These are phyloP conservation scores for Barnettozyma sucrosica DNA, from an alignment of 805 yeast genomes.

Conservation along the genomic window DNA sequence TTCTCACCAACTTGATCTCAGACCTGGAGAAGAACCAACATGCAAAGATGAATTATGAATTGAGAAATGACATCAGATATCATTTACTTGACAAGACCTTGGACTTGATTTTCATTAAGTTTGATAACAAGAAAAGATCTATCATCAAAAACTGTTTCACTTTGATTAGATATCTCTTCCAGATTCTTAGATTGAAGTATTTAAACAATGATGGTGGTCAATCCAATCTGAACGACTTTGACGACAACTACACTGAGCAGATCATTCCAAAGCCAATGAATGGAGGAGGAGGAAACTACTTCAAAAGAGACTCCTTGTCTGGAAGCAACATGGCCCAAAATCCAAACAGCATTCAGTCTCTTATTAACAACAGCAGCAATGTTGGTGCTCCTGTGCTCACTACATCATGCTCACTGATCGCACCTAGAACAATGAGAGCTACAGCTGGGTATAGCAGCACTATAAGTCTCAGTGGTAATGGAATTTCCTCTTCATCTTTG, in stretches of 20 bases:
- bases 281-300: conserved; percentile 13
- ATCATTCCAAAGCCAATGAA: conserved; percentile 24
- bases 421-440: conserved; percentile 29
- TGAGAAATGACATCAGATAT: conserved; percentile 31
- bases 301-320: conserved; percentile 9
- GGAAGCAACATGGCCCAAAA: conserved; percentile 4
- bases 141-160: conserved; percentile 30
- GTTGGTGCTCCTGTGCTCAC: conserved; percentile 14
- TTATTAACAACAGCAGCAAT: conserved; percentile 1
- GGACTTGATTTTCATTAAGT: conserved; percentile 28
- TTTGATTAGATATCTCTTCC: conserved; percentile 28
- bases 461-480: conserved; percentile 16
- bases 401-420: conserved; percentile 28
- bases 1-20: conserved; percentile 46
- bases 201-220: conserved; percentile 20
- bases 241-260: conserved; percentile 22
- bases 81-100: conserved; percentile 27
- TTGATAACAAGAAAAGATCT: conserved; percentile 29
- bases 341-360: conserved; percentile 5
- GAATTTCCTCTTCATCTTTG: conserved; percentile 11
- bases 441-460: conserved; percentile 16
- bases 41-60: conserved; percentile 21
- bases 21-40: conserved; percentile 36
- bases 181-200: conserved; percentile 26
- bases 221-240: conserved; percentile 19